Evolutionary conservation across 306 rosid species (phyloP), one percentile per base, ranked within the genome.

Genomic region (Prunus campanulata): DNA sequence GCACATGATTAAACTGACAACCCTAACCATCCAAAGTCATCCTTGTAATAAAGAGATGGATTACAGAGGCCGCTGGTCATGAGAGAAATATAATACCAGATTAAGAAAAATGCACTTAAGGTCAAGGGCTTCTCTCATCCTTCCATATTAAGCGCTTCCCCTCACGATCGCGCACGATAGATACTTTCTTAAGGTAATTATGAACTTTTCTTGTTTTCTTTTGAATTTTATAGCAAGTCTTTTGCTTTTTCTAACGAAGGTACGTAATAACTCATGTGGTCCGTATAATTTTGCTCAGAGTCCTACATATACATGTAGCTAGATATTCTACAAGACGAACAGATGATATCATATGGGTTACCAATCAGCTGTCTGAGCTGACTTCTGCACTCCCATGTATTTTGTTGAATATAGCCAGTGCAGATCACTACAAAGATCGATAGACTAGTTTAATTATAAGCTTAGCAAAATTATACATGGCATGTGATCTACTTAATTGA

Each of bases 1-100:
- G 78, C 85, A 80, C 91, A 84, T 91, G 97, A 89, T 64, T 69
- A 44, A 91, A 86, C 97, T 81, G 80, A 91, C 93, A 86, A 25
- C 63, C 50, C 77, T 42, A 60, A 30, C 14, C 64, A 62, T 62
- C 67, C 67, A 15, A 27, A 62, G 11, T 14, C 13, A 27, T 14
- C 67, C 42, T 27, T 62, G 12, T 12, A 62, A 27, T 59, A 59
- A 59, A 59, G 30, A 30, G 18, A 24, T 11, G 30, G 2, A 59
- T 59, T 59, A 5, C 12, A 22, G 32, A 22, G 32, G 35, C 30
- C 11, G 16, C 30, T 20, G 35, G 25, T 59, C 24, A 59, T 14
- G 8, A 52, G 8, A 52, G 14, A 24, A 25, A 59, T 13, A 6
- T 19, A 56, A 56, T 56, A 20, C 27, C 5, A 20, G 25, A 56